Conservation (phyloP, 2,329 filamentous ascomycete species). For the Alternaria solani region DNA sequence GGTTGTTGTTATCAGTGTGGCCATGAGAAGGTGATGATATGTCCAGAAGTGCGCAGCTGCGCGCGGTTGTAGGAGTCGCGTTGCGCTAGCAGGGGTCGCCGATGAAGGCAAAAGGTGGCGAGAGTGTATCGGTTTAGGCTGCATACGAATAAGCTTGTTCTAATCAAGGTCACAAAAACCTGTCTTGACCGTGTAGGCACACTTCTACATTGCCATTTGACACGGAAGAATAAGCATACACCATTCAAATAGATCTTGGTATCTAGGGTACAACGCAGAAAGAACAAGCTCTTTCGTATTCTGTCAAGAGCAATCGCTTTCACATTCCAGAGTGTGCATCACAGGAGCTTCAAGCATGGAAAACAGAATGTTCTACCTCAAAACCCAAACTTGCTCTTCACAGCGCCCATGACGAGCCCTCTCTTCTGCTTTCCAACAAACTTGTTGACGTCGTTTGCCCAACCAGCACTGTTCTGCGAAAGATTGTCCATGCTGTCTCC, state of each 20-base stretch:
- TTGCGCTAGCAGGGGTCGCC: constrained; percentile 4
- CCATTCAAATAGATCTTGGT: too few species aligned
- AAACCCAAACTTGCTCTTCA: constrained; percentile 50
- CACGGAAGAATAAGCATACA: too few species aligned
- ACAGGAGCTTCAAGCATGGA: background rate
- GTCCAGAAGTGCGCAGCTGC: background rate
- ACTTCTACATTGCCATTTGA: too few species aligned
- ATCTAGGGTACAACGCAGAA: too few species aligned
- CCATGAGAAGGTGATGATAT: background rate
- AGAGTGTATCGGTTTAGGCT: background rate
- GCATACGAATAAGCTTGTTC: too few species aligned
- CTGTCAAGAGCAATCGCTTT: background rate
- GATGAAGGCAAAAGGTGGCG: background rate
- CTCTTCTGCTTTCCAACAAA: constrained; percentile 88
- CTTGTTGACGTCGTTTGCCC: constrained; percentile 88
- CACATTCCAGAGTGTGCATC: background rate
- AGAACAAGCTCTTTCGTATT: background rate
- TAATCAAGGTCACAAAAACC: too few species aligned
- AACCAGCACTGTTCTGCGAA: constrained; percentile 80
- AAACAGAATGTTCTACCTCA: background rate
- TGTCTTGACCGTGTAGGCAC: too few species aligned
- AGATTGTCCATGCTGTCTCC: constrained; percentile 85
- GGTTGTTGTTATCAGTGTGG: background rate
- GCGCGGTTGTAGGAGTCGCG: background rate
- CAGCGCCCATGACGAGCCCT: constrained; percentile 74